Evolutionary conservation across 176 grass and related monocot genomes (phyloP), one percentile per base, ranked within the genome.

Genomic region (Oryza australiensis): DNA sequence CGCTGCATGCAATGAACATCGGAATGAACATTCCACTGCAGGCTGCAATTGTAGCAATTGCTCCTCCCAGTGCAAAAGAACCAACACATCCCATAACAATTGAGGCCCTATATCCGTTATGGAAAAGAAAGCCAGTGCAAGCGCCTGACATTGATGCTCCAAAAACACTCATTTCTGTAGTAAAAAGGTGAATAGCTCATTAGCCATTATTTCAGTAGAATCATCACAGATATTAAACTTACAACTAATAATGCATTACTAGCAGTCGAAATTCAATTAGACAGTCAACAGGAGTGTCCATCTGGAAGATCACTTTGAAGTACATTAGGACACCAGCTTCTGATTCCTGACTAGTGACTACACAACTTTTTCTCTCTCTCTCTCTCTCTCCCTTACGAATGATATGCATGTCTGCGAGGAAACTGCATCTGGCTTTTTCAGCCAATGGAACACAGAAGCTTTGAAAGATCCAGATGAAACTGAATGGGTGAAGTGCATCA

Each of bases 21-120:
- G 96, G 96, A 59, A 95, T 83, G 72, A 99, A 94, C 96, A 99
- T 99, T 84, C 96, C 93, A 67, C 89, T 89, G 30, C 88, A 95
- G 55, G 93, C 80, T 82, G 96, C 91, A 82, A 99, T 94, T 65
- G 89, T 86, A 77, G 85, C 84, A 73, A 95, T 73, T 43, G 96
- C 96, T 87, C 87, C 96, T 82, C 96, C 96, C 1, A 95, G 78
- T 74, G 91, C 96, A 84, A 93, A 86, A 22, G 88, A 93, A 67
- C 96, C 96, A 51, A 87, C 88, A 66, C 75, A 72, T 18, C 96
- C 91, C 96, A 99, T 99, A 71, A 87, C 85, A 45, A 95, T 64
- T 3, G 96, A 93, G 85, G 96, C 90, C 65, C 81, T 93, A 66
- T 91, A 91, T 83, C 96, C 90, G 76, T 95, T 95, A 60, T 98